Percentiles rank a stretch among this genome's conserved stretches.
Conservation (phyloP, 306 rosid genomes). For the Psophocarpus tetragonolobus region DNA sequence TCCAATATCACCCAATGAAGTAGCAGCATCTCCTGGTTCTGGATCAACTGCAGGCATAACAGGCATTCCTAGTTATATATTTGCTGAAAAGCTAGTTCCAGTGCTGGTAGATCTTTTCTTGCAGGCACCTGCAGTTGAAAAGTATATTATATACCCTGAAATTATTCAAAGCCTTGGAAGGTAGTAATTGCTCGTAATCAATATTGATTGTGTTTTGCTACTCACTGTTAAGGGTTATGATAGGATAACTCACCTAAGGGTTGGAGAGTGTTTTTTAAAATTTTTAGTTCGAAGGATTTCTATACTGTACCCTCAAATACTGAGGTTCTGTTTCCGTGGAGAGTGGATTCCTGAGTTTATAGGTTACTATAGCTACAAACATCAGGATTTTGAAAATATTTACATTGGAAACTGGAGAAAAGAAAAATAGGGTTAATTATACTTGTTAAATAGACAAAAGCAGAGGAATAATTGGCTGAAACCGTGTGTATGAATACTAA, state of each 20-base stretch:
- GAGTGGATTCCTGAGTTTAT: not conserved
- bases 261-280: not conserved
- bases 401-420: not conserved
- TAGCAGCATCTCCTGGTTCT: conserved; percentile 54
- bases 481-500: too few relatives aligned
- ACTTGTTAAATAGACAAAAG: too few relatives aligned
- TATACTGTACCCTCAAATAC: conserved; percentile 4
- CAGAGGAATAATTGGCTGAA: too few relatives aligned
- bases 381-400: not conserved
- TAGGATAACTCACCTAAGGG: conserved; percentile 4
- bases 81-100: conserved; percentile 91
- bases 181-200: conserved; percentile 52
- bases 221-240: not conserved
- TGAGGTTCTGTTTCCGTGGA: conserved; percentile 8
- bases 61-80: conserved; percentile 63
- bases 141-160: conserved; percentile 82
- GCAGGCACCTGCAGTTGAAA: conserved; percentile 76
- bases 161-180: conserved; percentile 91
- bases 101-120: conserved; percentile 81
- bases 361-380: conserved; percentile 3
- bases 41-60: conserved; percentile 50
- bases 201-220: conserved; percentile 6
- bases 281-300: not conserved
- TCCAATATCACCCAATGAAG: conserved; percentile 49
- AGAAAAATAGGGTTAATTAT: too few relatives aligned